These are phyloP conservation scores for Komagataella phaffii DNA, from an alignment of 805 yeast genomes.

Conservation along the genomic window DNA sequence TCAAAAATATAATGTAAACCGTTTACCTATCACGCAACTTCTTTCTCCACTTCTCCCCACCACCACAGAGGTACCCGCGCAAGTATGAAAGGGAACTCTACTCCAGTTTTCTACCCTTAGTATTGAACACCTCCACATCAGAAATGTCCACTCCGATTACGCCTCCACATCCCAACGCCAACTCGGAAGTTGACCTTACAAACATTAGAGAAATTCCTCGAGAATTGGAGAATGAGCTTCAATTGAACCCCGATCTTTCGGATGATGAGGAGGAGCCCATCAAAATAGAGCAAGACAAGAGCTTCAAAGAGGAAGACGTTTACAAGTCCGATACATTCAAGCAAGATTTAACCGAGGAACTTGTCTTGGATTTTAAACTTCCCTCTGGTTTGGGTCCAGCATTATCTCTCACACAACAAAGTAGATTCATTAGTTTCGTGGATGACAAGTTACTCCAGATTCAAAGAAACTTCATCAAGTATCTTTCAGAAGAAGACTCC, in stretches of 20 bases:
- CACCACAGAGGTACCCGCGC: background rate
- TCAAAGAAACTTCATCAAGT: conserved; percentile 38
- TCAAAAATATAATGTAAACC: background rate
- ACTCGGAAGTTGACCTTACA: conserved; percentile 8
- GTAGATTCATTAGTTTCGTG: conserved; percentile 37
- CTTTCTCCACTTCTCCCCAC: background rate
- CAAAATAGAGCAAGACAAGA: background rate
- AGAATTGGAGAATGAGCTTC: conserved; percentile 12
- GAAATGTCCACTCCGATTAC: conserved; percentile 8
- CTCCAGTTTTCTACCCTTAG: background rate
- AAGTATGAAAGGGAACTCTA: background rate
- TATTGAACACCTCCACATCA: background rate
- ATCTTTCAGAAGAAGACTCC: conserved; percentile 14
- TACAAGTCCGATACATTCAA: background rate
- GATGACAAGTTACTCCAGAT: conserved; percentile 39
- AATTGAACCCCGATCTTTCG: conserved; percentile 7
- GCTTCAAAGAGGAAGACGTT: conserved; percentile 1
- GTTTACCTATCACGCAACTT: background rate
- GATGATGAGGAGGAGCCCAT: conserved; percentile 6
- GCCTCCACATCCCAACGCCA: conserved; percentile 16
- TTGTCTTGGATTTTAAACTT: background rate
- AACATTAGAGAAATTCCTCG: conserved; percentile 7
- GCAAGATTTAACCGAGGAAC: background rate
- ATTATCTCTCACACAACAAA: conserved; percentile 32
- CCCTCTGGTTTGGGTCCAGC: background rate